Percentiles rank a stretch among this genome's conserved stretches.
These are phyloP conservation scores for Fistulifera pelliculosa DNA, from an alignment of 108 stramenopile genomes.

Conservation along the genomic window DNA sequence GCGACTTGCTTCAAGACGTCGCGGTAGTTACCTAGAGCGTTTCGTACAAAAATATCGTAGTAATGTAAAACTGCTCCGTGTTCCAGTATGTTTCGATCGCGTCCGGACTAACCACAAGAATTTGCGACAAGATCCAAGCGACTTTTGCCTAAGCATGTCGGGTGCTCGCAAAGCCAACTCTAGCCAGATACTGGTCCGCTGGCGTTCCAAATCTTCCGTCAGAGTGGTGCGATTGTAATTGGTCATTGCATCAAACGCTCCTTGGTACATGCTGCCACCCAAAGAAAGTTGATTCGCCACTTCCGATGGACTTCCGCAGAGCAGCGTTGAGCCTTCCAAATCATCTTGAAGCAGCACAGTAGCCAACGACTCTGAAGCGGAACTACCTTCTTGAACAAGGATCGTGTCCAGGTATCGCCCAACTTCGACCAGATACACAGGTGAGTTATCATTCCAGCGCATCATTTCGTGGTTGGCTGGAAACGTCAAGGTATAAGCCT, in stretches of 20 bases:
- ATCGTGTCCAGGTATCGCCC: slow-evolving; percentile 7
- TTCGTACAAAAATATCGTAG: slow-evolving; percentile 65
- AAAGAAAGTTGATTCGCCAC: slow-evolving; percentile 40
- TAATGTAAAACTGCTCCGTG: slow-evolving; percentile 29
- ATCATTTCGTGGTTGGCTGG: slow-evolving; percentile 16
- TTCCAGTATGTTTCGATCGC: slow-evolving; percentile 3
- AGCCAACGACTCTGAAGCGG: no score
- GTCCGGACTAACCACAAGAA: slow-evolving; percentile 23
- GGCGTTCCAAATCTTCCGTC: slow-evolving; percentile 7
- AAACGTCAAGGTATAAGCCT: slow-evolving; percentile 1
- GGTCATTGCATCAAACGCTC: slow-evolving; percentile 5
- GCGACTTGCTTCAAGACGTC: slow-evolving; percentile 53
- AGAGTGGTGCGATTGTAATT: slow-evolving; percentile 16
- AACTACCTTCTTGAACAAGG: slow-evolving; percentile 11
- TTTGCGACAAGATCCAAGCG: slow-evolving; percentile 37
- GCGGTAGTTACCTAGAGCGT: slow-evolving; percentile 63
- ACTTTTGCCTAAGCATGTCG: slow-evolving; percentile 40
- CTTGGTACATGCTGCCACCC: slow-evolving; percentile 18
- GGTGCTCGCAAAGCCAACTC: slow-evolving; percentile 18
- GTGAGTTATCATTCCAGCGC: slow-evolving; percentile 10
- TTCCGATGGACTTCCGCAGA: slow-evolving; percentile 44
- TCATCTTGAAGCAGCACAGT: no score
- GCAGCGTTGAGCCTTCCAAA: slow-evolving; percentile 6
- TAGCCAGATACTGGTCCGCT: slow-evolving; percentile 17
- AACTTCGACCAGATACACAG: not conserved